Conservation (phyloP, 805 yeast genomes). For the Myxozyma mucilagina region DNA sequence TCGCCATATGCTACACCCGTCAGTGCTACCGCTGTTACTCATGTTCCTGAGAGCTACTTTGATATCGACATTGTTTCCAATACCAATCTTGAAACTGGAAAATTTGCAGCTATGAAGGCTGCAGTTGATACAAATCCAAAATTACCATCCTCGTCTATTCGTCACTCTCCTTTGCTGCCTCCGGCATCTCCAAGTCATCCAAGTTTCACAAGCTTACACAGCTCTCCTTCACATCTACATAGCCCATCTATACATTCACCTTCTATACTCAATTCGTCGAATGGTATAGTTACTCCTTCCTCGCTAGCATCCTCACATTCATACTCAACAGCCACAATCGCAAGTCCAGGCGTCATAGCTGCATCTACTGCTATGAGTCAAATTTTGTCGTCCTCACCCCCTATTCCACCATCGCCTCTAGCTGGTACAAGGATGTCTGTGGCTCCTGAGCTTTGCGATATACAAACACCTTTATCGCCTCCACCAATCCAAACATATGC, state of each 20-base stretch:
- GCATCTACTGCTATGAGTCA: slow-evolving; percentile 25
- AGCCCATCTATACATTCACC: neutral
- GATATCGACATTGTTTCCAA: slow-evolving; percentile 21
- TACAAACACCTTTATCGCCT: slow-evolving; percentile 25
- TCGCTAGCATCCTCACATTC: neutral
- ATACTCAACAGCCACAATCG: neutral
- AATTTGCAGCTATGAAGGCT: neutral
- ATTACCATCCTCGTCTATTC: neutral
- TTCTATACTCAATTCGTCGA: neutral
- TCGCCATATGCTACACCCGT: neutral
- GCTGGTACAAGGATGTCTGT: neutral
- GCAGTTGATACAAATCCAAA: neutral
- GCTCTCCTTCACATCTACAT: neutral
- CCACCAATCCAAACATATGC: slow-evolving; percentile 15
- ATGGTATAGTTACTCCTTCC: neutral
- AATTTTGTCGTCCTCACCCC: slow-evolving; percentile 14
- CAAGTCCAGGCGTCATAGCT: slow-evolving; percentile 15
- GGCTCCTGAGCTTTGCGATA: slow-evolving; percentile 22
- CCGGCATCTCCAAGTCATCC: slow-evolving; percentile 2
- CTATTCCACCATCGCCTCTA: slow-evolving; percentile 26
- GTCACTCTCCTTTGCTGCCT: neutral
- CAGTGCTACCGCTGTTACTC: neutral
- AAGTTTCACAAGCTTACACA: neutral
- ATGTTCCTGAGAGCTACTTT: slow-evolving; percentile 14
- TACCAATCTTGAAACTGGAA: slow-evolving; percentile 23